Evolutionary conservation across 768 basidiomycete genomes (phyloP).

Genomic region (Suillus weaverae): DNA sequence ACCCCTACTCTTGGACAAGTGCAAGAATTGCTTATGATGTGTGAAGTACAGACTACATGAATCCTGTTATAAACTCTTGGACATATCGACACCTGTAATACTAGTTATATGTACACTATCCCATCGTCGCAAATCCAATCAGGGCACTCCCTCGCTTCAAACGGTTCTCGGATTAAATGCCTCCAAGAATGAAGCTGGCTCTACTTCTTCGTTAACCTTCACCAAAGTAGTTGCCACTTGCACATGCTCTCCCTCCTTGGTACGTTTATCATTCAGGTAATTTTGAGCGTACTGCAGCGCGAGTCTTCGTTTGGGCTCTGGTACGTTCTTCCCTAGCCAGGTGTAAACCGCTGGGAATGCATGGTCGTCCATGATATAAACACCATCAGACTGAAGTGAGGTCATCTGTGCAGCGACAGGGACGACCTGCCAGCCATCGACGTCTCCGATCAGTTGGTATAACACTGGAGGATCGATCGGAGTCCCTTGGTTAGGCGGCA

Average conservation of each 20-base stretch:
- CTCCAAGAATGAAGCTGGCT: constrained; percentile 46
- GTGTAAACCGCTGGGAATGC: constrained; percentile 49
- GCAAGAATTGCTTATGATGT: constrained; percentile 65
- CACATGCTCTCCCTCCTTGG: constrained; percentile 15
- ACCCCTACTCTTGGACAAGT: constrained; percentile 87
- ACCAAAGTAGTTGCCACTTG: constrained; percentile 19
- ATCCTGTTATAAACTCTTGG: not conserved
- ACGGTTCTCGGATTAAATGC: not conserved
- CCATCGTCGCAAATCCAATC: not conserved
- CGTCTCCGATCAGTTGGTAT: constrained; percentile 47
- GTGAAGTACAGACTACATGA: constrained; percentile 5
- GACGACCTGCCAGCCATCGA: constrained; percentile 41
- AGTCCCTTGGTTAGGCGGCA: constrained; percentile 9
- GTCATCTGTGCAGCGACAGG: constrained; percentile 30
- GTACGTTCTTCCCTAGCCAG: constrained; percentile 56
- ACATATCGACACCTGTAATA: not conserved
- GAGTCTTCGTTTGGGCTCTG: constrained; percentile 46
- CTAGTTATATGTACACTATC: not conserved
- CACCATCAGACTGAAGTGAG: constrained; percentile 48
- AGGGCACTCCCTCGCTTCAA: not conserved
- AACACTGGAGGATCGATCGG: constrained; percentile 26
- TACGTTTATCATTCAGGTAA: constrained; percentile 45
- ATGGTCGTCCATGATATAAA: constrained; percentile 52
- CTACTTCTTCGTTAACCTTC: constrained; percentile 41
- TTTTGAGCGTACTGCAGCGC: constrained; percentile 56